Base-by-base conservation (phyloP, 331 rosid genomes). In the Pyrus hybrid region DNA sequence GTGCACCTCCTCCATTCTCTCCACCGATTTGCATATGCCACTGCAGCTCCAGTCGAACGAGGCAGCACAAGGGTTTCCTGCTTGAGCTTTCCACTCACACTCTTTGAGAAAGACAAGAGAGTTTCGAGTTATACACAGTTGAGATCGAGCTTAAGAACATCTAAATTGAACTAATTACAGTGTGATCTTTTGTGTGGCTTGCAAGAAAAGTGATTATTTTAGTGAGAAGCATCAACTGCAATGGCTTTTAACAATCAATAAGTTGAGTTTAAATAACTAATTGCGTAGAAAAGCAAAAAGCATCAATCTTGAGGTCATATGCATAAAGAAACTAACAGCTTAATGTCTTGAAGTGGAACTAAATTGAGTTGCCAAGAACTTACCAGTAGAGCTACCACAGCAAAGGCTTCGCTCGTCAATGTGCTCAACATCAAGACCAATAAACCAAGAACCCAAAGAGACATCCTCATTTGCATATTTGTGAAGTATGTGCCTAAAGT, bases 1-100 rank as follows among this genome's bases (percentile, higher is more conserved):
- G 70, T 87, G 88, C 64, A 87, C 87, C 83, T 85, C 88, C 30
- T 77, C 91, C 91, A 87, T 87, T 63, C 88, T 84, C 83, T 87
- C 91, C 68, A 85, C 91, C 21, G 87, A 87, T 80, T 87, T 87
- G 85, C 91, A 87, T 7, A 87, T 76, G 78, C 91, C 91, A 14
- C 91, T 87, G 82, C 91, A 87, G 72, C 85, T 87, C 91, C 91
- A 87, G 70, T 87, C 88, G 63, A 87, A 87, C 17, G 91, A 87
- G 2, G 91, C 91, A 30, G 79, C 85, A 71, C 91, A 87, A 1
- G 91, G 88, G 37, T 87, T 87, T 29, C 88, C 88, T 2, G 91
- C 91, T 78, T 87, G 81, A 68, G 87, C 87, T 76, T 87, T 87
- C 91, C 88, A 84, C 72, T 87, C 91, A 7, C 91, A 87, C 67